Base-by-base conservation (phyloP, 495 filamentous ascomycete genomes). In the Margaritispora aquatica region DNA sequence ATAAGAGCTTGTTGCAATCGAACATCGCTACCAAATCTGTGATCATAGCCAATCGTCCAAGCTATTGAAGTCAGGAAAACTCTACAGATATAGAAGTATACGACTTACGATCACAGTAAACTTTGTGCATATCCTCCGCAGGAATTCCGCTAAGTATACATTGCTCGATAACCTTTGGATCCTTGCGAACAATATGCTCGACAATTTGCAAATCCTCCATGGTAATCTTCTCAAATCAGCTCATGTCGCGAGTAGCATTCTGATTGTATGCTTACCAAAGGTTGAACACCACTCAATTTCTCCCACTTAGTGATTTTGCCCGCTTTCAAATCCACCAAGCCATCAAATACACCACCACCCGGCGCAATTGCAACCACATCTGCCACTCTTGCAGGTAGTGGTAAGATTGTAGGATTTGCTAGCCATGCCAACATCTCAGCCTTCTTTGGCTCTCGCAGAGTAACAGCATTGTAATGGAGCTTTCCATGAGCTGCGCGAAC, bases 31-130 rank as follows among this genome's bases (percentile, higher is more conserved):
- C 92, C 92, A 64, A 92, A 93, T 5, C 92, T 85, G 75, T 95
- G 91, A 67, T 97, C 92, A 65, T 90, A 96, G 20, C 92, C 92
- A 73, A 97, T 96, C 15, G 92, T 96, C 92, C 92, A 97, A 13
- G 92, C 90, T 89, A 62, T 49, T n/a, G 10, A 47, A 22, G 23
- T 34, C 46, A 60, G 52, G 52, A 36, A 29, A 53, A 8, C 7
- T 26, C 9, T 26, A n/a, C n/a, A n/a, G n/a, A n/a, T 3, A 20
- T 50, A 11, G 26, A 4, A 19, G 26, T 9, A 26, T 27, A 47
- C 22, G 56, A 83, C 85, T 76, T 70, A 89, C 86, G 87, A 68
- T 92, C 88, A 56, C 66, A 68, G 56, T 66, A 68, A 0, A 68
- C 66, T 27, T 68, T 68, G 58, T 68, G 66, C 66, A 68, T 96